Base-by-base conservation (phyloP, 2,329 filamentous ascomycete species). In the Thelonectria blattea region DNA sequence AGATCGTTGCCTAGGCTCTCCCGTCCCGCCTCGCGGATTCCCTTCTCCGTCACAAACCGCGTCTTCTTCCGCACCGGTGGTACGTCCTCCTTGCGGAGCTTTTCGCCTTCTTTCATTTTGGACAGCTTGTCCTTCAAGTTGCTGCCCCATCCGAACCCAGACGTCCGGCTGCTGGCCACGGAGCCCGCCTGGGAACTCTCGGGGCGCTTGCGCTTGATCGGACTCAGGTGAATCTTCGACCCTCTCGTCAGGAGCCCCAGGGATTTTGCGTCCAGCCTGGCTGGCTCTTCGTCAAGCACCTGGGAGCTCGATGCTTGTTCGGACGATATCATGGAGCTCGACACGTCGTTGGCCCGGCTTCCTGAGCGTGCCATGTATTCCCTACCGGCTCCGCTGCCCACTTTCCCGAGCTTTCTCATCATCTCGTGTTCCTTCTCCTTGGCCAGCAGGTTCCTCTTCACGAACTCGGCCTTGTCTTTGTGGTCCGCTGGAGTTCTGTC, bases 41-140 rank as follows among this genome's bases (percentile, higher is more conserved):
- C 91, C 73, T 89, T 91, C 43, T 88, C 87, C 24, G 91, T 92
- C 42, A 93, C 84, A 71, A 93, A 93, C n/a, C 90, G 82, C 52
- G 90, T 93, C 81, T 91, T 92, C 77, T 92, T 89, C 66, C 85
- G 81, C 32, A 86, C 82, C 0, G 85, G 85, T 71, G 72, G 71
- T 32, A 71, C 68, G 27, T 67, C 68, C 48, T 72, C 69, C 52
- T 68, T 71, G 61, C 71, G 71, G 20, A 86, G 68, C 65, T 78
- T 83, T 72, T 87, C 84, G 2, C 86, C 86, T 4, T 86, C 81
- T 71, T 83, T 87, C 87, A 89, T 88, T 63, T 81, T 79, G 3
- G 81, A 74, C 24, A 89, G 77, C 74, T 88, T 88, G 42, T 82
- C 80, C 60, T 76, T 79, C 8, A 89, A 73, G 34, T 74, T 76